Base-by-base conservation (phyloP, 1,139 yeast genomes). In the Protomyces pachydermus region DNA sequence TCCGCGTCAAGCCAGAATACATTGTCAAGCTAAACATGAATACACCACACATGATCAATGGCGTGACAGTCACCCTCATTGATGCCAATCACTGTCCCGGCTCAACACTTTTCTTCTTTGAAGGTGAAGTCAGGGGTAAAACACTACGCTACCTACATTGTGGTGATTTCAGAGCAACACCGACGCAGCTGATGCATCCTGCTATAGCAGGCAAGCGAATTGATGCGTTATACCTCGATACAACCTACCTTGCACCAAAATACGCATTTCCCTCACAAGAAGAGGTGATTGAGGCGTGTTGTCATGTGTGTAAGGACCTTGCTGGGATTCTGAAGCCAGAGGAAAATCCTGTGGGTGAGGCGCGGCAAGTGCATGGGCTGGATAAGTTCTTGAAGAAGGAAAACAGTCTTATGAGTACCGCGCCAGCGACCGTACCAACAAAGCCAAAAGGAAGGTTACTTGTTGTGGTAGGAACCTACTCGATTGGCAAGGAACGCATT, bases 41-140 rank as follows among this genome's bases (percentile, higher is more conserved):
- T 65, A 73, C 73, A 25, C 72, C 79, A 28, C 67, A 68, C 3
- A 68, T 70, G 25, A 70, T 81, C 1, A 73, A 76, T 1, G 84
- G 84, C 0, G 74, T 89, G 1, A 79, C 79, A 56, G 91, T 89
- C 0, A 81, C 85, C 0, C 78, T 86, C 9, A 75, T 87, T 9
- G 89, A 88, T 68, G 98, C 98, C 0, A 91, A 93, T 70, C 98
- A 93, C 74, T 93, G 98, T 74, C 98, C 98, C 0, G 98, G 98
- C 1, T 89, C 97, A 0, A 90, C 84, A 0, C 82, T 93, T 0
- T 87, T 91, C 67, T 75, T 91, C 18, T 87, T 89, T 70, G 87
- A 86, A 71, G 82, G 86, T 14, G 37, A 70, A 68, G 61, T 78
- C 55, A 74, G 77, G 46, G 78, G 82, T 6, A 53, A 56, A 28